Base-by-base conservation (phyloP, 1,284 basidiomycete genomes). In the Ustilago shanxiensis region DNA sequence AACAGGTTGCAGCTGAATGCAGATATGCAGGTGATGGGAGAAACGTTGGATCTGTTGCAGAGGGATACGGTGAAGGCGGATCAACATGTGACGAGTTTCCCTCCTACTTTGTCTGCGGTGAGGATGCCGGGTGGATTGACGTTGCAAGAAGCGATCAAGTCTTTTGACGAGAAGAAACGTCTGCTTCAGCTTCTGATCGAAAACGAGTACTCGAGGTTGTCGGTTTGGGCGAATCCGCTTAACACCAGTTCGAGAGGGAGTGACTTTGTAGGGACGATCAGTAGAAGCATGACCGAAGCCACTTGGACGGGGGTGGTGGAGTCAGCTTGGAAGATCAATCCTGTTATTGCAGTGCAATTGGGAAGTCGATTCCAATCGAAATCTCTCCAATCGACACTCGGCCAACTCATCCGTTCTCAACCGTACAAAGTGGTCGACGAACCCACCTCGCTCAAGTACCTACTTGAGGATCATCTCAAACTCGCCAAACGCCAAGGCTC, bases 171-270 rank as follows among this genome's bases (percentile, higher is more conserved):
- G 45, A 58, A 59, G 65, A 82, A 85, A 60, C 16, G 73, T 41
- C 49, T 82, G 54, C 88, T 98, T 28, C 90, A 92, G 54, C 87
- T 96, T 4, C 89, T 99, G 14, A 90, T 95, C 13, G 94, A 97
- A 86, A 95, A 93, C 83, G 97, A 99, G 85, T 91, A 96, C 49
- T 91, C 89, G 80, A 90, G 95, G 14, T 87, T 99, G 53, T 90
- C 88, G 3, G 95, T 99, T 1, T 99, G 97, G 97, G 89, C 89
- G 54, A 98, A 99, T 86, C 94, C 95, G 0, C 89, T 90, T 28
- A 92, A 92, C 74, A 94, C 95, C 72, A 26, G 31, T 28, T 47
- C 47, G 16, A 90, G 92, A 72, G 92, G 91, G 11, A 84, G 83
- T 13, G 82, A 83, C 56, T 83, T 74, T 57, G 56, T 59, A 0